A percentile compares a stretch with the other conserved stretches of the same genome.
Evolutionary conservation across 2,329 filamentous ascomycete genomes (phyloP).

Genomic region (Ophiostoma australiae): DNA sequence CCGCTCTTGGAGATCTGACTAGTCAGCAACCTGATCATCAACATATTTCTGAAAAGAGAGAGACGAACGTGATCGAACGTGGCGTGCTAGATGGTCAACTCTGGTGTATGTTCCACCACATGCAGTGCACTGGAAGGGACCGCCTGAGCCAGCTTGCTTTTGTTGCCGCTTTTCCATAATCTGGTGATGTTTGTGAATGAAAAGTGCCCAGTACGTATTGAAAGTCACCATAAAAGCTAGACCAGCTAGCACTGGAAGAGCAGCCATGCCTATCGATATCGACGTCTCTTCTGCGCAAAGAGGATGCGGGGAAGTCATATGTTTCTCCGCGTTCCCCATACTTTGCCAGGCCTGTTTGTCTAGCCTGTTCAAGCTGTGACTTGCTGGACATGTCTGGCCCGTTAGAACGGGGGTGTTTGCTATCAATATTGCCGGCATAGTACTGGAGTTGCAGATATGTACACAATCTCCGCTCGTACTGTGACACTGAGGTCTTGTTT

Average conservation of each 20-base stretch:
- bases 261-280: not conserved
- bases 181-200: not conserved
- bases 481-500: not conserved
- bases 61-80: slow-evolving; percentile 26
- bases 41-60: not conserved
- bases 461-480: not conserved
- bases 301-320: not conserved
- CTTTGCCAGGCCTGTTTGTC: not conserved
- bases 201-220: not conserved
- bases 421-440: not conserved
- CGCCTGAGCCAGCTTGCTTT: slow-evolving; percentile 9
- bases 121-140: slow-evolving; percentile 25
- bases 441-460: not conserved
- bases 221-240: not conserved
- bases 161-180: slow-evolving; percentile 8
- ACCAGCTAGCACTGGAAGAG: not conserved
- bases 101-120: slow-evolving; percentile 25
- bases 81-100: slow-evolving; percentile 25
- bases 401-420: not conserved
- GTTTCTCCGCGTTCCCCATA: not conserved
- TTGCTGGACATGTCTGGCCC: no score
- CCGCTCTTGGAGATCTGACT: slow-evolving; percentile 24
- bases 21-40: not conserved
- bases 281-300: not conserved
- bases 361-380: not conserved